Percentiles rank a stretch among this genome's conserved stretches.
These are phyloP conservation scores for Dicorynia guianensis DNA, from an alignment of 306 rosid species.

Conservation along the genomic window DNA sequence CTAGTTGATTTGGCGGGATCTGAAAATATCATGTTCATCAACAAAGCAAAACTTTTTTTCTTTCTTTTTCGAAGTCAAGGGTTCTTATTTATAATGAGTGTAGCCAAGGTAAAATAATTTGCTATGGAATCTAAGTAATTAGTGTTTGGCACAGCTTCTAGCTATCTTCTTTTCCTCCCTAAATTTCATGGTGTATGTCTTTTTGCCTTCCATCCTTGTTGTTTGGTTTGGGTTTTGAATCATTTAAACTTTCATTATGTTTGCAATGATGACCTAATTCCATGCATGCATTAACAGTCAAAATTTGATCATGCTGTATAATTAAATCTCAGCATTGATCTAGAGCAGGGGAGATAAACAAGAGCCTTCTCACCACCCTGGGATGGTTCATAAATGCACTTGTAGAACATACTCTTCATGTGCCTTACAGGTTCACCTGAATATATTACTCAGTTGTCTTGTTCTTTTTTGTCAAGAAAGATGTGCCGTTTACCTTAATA, in stretches of 20 bases:
- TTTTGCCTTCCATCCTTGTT: neutral
- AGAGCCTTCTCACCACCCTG: conserved; percentile 96
- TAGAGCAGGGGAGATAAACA: conserved; percentile 98
- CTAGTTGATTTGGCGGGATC: conserved; percentile 99
- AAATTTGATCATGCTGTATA: conserved; percentile 2
- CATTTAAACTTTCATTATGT: neutral
- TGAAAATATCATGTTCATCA: conserved; percentile 59
- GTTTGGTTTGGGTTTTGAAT: neutral
- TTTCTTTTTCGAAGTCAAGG: too few species aligned
- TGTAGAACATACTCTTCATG: conserved; percentile 90
- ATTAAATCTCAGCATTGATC: conserved; percentile 78
- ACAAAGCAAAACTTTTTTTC: neutral
- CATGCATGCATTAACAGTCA: neutral
- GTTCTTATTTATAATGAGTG: too few species aligned
- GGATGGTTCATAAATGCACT: conserved; percentile 97
- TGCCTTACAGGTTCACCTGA: conserved; percentile 84
- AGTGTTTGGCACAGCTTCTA: neutral
- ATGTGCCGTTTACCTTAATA: neutral
- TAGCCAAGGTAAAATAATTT: too few species aligned
- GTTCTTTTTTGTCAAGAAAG: conserved; percentile 6
- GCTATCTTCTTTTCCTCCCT: conserved; percentile 8
- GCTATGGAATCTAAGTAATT: too few species aligned
- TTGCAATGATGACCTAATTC: conserved; percentile 27
- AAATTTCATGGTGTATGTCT: neutral
- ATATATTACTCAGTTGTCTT: conserved; percentile 16